Conservation (phyloP, 345 rosid species). For the Citropsis articulata region DNA sequence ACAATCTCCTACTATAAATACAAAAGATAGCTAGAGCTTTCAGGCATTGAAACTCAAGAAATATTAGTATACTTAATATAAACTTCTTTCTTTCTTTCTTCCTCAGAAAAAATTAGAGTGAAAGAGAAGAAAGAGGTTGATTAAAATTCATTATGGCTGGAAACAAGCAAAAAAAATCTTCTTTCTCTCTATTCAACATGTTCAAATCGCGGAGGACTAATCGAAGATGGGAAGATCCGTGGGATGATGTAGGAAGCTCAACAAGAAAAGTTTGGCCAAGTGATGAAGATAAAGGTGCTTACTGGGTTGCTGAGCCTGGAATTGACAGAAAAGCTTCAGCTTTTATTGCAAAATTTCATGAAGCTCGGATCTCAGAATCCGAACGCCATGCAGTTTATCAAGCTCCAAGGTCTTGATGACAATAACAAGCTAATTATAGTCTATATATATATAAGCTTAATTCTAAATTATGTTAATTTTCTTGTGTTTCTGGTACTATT, state of each 20-base stretch:
- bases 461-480: too few species aligned
- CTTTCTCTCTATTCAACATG: slow-evolving; percentile 32
- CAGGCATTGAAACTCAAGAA: background rate
- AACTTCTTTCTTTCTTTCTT: background rate
- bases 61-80: background rate
- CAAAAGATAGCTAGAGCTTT: background rate
- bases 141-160: slow-evolving; percentile 29
- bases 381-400: slow-evolving; percentile 31
- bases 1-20: background rate
- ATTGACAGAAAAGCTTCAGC: slow-evolving; percentile 39
- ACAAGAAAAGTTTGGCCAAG: slow-evolving; percentile 29
- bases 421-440: background rate
- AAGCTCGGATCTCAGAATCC: slow-evolving; percentile 42
- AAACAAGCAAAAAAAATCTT: slow-evolving; percentile 23
- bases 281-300: slow-evolving; percentile 35
- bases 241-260: slow-evolving; percentile 8
- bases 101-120: background rate
- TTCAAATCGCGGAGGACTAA: slow-evolving; percentile 36
- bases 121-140: too few species aligned
- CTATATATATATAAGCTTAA: too few species aligned
- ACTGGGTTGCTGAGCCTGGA: slow-evolving; percentile 45
- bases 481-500: background rate
- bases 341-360: slow-evolving; percentile 56
- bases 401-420: background rate
- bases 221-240: slow-evolving; percentile 13